Conservation (phyloP, 768 basidiomycete genomes). For the Tricholoma bakamatsutake region DNA sequence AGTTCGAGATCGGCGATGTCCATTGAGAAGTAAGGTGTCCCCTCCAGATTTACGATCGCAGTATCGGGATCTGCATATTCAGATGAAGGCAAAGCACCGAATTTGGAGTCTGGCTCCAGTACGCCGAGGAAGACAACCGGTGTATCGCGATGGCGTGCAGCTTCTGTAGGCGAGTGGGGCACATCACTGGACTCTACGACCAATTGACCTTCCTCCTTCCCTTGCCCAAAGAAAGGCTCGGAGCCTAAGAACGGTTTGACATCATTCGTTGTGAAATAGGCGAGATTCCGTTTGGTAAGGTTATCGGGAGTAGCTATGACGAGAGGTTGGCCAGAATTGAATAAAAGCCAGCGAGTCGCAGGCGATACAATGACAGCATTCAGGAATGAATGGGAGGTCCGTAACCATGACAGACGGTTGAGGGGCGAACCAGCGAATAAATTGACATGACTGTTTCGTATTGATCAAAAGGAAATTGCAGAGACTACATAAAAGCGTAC, state of each 20-base stretch:
- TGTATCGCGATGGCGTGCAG: conserved; percentile 52
- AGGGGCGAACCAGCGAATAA: conserved; percentile 59
- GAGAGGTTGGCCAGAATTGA: conserved; percentile 70
- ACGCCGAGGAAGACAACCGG: conserved; percentile 79
- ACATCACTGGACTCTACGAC: conserved; percentile 24
- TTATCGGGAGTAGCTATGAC: conserved; percentile 33
- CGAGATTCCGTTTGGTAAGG: conserved; percentile 31
- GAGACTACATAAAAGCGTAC: conserved; percentile 5
- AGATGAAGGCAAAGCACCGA: conserved; percentile 55
- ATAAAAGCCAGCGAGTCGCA: conserved; percentile 70
- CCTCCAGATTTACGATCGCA: conserved; percentile 57
- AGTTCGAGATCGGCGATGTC: conserved; percentile 56
- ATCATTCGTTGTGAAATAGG: conserved; percentile 53
- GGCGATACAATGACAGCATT: conserved; percentile 59
- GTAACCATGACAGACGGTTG: conserved; percentile 79
- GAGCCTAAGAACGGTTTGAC: conserved; percentile 61
- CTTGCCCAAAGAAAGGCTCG: conserved; percentile 69
- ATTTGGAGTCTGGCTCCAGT: conserved; percentile 47
- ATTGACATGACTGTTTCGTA: conserved; percentile 25
- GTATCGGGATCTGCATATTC: conserved; percentile 54
- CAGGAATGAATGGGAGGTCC: conserved; percentile 68
- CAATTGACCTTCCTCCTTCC: conserved; percentile 37
- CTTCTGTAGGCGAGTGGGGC: conserved; percentile 36
- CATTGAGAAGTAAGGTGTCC: conserved; percentile 82
- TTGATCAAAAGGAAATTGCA: neutral